Conservation (phyloP, 441 rosid genomes). For the Gossypium laxum region DNA sequence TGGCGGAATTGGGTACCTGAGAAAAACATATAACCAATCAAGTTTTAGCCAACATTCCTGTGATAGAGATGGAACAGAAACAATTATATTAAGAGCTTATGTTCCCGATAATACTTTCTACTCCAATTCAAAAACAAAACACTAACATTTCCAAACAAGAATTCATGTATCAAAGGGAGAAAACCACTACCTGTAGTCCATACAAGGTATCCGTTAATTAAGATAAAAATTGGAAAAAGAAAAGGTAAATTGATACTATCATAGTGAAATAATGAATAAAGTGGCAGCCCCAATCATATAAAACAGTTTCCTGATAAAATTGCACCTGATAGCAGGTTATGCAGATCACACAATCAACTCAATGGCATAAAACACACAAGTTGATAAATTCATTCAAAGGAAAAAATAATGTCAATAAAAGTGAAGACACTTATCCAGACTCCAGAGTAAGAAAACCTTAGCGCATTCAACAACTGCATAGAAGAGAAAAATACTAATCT, state of each 20-base stretch:
- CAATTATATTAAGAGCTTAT: background rate
- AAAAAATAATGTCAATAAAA: background rate
- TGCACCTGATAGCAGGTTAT: background rate
- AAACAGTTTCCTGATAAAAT: background rate
- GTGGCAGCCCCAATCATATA: background rate
- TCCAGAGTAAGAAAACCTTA: background rate
- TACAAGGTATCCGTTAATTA: background rate
- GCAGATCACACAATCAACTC: background rate
- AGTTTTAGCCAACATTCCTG: background rate
- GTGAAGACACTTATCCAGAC: background rate
- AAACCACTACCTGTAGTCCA: background rate
- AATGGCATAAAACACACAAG: background rate
- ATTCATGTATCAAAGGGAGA: background rate
- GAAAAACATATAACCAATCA: slow-evolving; percentile 7
- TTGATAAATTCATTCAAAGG: slow-evolving; percentile 3
- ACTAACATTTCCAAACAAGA: background rate
- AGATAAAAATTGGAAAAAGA: background rate
- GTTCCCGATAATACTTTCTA: background rate
- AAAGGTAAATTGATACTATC: background rate
- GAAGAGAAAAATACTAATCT: background rate
- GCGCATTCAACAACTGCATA: background rate
- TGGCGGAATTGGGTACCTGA: slow-evolving; percentile 69
- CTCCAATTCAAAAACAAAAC: background rate
- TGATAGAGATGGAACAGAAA: background rate
- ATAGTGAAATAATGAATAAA: background rate